Conservation (phyloP, 2,329 filamentous ascomycete species). For the Colletotrichum filicis region DNA sequence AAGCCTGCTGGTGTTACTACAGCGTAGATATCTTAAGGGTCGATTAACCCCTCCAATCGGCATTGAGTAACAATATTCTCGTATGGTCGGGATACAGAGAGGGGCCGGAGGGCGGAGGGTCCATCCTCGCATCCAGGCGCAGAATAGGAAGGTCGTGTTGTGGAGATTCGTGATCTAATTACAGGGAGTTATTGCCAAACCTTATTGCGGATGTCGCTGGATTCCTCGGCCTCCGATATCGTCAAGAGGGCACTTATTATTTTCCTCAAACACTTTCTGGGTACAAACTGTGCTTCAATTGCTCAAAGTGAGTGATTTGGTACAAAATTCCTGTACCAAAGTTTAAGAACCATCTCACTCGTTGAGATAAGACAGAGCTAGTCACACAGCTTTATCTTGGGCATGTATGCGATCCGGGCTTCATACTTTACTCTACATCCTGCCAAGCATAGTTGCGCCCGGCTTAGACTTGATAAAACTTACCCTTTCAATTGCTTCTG, state of each 20-base stretch:
- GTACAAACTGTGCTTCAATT: no score
- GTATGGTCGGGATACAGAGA: neutral
- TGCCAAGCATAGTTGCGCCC: no score
- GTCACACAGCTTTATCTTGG: no score
- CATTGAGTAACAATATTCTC: neutral
- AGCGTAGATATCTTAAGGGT: neutral
- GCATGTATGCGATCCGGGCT: no score
- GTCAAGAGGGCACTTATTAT: neutral
- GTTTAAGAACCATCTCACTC: no score
- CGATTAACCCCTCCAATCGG: constrained; percentile 12
- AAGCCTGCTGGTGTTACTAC: neutral
- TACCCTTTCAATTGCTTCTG: no score
- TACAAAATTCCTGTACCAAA: no score
- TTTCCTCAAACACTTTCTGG: neutral
- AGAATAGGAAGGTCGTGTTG: constrained; percentile 21
- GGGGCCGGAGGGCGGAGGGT: neutral
- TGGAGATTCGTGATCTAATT: neutral
- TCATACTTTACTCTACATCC: no score
- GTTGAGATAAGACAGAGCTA: no score
- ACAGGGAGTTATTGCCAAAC: neutral
- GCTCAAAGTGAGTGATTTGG: no score
- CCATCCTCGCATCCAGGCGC: neutral
- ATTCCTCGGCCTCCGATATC: neutral
- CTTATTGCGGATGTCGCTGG: neutral
- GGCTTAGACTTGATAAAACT: no score